Conservation (phyloP, 306 rosid species). For the Elaeagnus macrophylla region DNA sequence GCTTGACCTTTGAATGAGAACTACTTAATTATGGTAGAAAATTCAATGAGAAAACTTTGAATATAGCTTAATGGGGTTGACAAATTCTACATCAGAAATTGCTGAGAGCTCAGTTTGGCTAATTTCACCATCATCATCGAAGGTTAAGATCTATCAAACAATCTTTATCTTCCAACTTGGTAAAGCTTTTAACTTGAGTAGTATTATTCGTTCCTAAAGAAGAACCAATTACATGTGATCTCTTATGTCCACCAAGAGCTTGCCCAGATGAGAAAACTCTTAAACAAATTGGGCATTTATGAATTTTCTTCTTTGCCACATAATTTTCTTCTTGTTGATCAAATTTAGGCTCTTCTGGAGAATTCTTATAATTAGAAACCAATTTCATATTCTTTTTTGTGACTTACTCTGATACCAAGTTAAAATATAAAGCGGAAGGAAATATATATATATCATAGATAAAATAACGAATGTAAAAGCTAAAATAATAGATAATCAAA, state of each 20-base stretch:
- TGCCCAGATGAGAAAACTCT: slow-evolving; percentile 87
- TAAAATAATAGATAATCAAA: too few relatives aligned
- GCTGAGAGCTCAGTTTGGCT: slow-evolving; percentile 73
- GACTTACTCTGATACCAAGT: slow-evolving; percentile 96
- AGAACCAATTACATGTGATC: slow-evolving; percentile 64
- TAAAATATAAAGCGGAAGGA: too few relatives aligned
- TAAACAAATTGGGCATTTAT: slow-evolving; percentile 74
- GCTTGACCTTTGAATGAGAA: slow-evolving; percentile 23
- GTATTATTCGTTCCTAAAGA: slow-evolving; percentile 1
- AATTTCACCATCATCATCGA: slow-evolving; percentile 52
- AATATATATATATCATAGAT: too few relatives aligned
- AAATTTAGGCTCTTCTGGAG: slow-evolving; percentile 7
- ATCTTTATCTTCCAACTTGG: slow-evolving; percentile 19
- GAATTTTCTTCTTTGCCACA: slow-evolving; percentile 39
- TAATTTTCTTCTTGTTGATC: slow-evolving; percentile 15
- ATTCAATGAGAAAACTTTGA: slow-evolving; percentile 11
- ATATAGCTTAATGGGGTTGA: slow-evolving; percentile 27
- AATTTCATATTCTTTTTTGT: slow-evolving; percentile 46
- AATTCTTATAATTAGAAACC: too few relatives aligned
- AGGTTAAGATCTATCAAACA: slow-evolving; percentile 80
- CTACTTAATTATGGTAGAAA: slow-evolving; percentile 10
- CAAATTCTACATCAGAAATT: slow-evolving; percentile 69
- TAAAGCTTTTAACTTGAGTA: slow-evolving; percentile 4
- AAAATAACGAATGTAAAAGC: too few relatives aligned
- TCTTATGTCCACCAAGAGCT: slow-evolving; percentile 94